Evolutionary conservation across 345 rosid genomes (phyloP).

Genomic region (Salix viminalis): DNA sequence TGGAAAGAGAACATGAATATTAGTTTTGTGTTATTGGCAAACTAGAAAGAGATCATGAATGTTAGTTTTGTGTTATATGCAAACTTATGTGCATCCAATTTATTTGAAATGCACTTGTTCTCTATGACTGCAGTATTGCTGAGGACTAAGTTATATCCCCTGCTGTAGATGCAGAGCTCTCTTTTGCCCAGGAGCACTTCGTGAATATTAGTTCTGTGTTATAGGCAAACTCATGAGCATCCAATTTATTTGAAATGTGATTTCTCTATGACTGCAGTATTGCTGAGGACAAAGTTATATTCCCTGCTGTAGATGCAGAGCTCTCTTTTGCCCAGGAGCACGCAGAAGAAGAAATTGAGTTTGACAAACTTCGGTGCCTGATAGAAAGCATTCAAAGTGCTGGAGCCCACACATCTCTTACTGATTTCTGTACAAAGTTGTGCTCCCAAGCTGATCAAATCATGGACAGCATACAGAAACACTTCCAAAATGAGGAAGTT

Average conservation of each 20-base stretch:
- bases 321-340: slow-evolving; percentile 56
- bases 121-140: slow-evolving; percentile 48
- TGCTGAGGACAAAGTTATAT: slow-evolving; percentile 60
- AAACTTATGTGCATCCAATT: neutral
- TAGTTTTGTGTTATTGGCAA: neutral
- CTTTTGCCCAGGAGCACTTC: slow-evolving; percentile 52
- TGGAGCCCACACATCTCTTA: slow-evolving; percentile 40
- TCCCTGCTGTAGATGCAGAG: slow-evolving; percentile 61
- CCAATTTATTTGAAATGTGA: slow-evolving; percentile 11
- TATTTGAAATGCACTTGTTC: slow-evolving; percentile 15
- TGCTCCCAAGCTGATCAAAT: slow-evolving; percentile 52
- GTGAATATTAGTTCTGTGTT: neutral
- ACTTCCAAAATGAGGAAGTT: slow-evolving; percentile 53
- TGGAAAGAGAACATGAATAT: neutral
- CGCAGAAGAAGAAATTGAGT: slow-evolving; percentile 52
- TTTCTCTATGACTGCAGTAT: slow-evolving; percentile 39
- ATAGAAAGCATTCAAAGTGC: slow-evolving; percentile 48
- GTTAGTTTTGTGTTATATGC: neutral
- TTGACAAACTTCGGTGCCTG: slow-evolving; percentile 49
- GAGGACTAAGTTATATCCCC: slow-evolving; percentile 63
- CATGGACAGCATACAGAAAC: slow-evolving; percentile 51
- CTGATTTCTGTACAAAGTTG: slow-evolving; percentile 46
- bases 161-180: slow-evolving; percentile 54
- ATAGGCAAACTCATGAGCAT: neutral
- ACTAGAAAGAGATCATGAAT: neutral